Base-by-base conservation (phyloP, 768 basidiomycete genomes). In the Tubosaeta sp. region DNA sequence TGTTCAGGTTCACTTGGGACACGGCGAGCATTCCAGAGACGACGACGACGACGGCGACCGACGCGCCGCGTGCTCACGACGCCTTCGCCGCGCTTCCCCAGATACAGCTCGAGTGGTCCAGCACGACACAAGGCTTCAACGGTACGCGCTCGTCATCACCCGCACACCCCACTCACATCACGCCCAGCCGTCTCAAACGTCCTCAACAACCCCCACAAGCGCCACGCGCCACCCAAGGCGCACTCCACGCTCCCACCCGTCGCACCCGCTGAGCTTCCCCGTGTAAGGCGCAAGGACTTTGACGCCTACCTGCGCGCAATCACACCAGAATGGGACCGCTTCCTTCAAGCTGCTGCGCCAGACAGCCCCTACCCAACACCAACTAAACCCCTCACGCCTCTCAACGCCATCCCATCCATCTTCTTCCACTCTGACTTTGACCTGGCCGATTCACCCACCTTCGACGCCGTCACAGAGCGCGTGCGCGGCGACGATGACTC, bases 141-240 rank as follows among this genome's bases (percentile, higher is more conserved):
- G 92, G 92, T 90, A 66, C 51, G 81, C 69, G 27, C 39, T 25
- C 32, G 7, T 14, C 35, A n/a, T 16, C 31, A 16, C 26, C 41
- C 26, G n/a, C 6, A 7, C 19, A 1, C 31, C 10, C 48, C 33
- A 45, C 58, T 59, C 38, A 61, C 52, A 25, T 10, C n/a, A 3
- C 14, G 17, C 43, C 13, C 66, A 97, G 95, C 93, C 35, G 94
- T 97, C 57, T 95, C 94, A 9, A 94, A 91, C 16, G 90, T 97
- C 26, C 80, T 97, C 47, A 94, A 94, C 62, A 93, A 88, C 61
- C 95, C 95, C 1, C 85, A 87, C 63, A 88, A 86, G 70, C 80
- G 77, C 33, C 85, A 88, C 44, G 86, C 88, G 7, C 92, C 95
- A 12, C 88, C 95, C 29, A 91, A 95, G 65, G 83, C 92, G 0